phyloP scores from a whole-genome alignment of 1,284 basidiomycete genomes.

The Ganoderma sinense region DNA sequence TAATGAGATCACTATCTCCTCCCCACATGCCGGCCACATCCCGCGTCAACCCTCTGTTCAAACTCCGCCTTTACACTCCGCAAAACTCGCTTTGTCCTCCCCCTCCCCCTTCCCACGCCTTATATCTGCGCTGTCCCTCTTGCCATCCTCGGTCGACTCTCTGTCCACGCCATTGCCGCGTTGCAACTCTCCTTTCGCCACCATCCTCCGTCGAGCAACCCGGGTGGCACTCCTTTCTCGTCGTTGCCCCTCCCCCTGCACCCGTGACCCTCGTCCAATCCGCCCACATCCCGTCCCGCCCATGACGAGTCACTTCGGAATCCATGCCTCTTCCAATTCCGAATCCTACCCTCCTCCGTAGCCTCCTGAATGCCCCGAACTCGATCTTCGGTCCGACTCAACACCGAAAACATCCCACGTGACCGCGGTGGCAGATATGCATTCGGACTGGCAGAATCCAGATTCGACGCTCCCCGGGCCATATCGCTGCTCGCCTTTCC shows the following conservation, averaged over 20 bases:
- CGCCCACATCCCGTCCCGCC: conserved; percentile 12
- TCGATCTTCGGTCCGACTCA: conserved; percentile 28
- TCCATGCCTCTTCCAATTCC: conserved; percentile 15
- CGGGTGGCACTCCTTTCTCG: conserved; percentile 4
- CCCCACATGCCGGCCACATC: conserved; percentile 8
- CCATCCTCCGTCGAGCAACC: background rate
- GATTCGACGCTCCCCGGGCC: background rate
- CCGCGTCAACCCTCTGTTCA: conserved; percentile 5
- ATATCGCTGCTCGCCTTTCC: background rate
- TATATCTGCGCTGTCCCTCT: conserved; percentile 3
- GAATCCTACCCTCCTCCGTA: conserved; percentile 18
- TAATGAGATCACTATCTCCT: conserved; percentile 22
- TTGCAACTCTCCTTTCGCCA: conserved; percentile 16
- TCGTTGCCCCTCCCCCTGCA: conserved; percentile 4
- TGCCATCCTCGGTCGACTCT: conserved; percentile 22
- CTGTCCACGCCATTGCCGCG: conserved; percentile 28
- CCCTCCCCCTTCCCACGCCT: conserved; percentile 9
- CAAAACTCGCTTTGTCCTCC: background rate
- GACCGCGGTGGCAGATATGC: conserved; percentile 7
- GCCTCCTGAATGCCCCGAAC: conserved; percentile 17
- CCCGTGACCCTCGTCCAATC: conserved; percentile 19
- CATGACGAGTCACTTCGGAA: conserved; percentile 28
- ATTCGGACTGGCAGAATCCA: background rate
- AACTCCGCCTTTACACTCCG: conserved; percentile 20
- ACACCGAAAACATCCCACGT: conserved; percentile 28